A percentile compares a stretch with the other conserved stretches of the same genome.
Conservation (phyloP, 768 basidiomycete genomes). For the Macrolepiota dolichaula region DNA sequence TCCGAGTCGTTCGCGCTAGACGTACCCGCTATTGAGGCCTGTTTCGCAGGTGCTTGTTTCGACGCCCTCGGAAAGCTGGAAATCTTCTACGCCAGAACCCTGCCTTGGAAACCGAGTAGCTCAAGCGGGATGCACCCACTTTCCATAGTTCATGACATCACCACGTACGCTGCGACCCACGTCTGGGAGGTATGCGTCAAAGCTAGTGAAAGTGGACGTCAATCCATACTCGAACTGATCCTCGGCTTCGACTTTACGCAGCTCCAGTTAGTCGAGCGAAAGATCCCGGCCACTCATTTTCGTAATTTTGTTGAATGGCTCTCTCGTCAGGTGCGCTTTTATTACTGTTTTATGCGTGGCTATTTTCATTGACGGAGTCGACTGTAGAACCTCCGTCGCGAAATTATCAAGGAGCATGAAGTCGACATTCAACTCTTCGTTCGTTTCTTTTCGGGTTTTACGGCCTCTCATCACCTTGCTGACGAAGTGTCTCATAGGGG, state of each 20-base stretch:
- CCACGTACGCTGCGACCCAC: neutral
- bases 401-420: neutral
- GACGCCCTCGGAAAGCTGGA: neutral
- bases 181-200: neutral
- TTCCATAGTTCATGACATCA: neutral
- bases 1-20: neutral
- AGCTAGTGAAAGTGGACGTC: neutral
- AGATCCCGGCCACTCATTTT: neutral
- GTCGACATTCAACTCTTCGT: neutral
- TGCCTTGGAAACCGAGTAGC: neutral
- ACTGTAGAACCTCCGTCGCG: neutral
- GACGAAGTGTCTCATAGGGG: neutral
- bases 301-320: neutral
- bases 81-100: neutral
- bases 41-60: neutral
- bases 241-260: neutral
- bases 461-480: neutral
- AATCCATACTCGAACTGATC: neutral
- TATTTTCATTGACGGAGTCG: neutral
- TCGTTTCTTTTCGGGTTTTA: neutral
- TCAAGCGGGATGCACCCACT: neutral
- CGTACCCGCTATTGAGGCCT: neutral
- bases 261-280: neutral
- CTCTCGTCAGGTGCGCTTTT: neutral
- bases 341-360: neutral